Conservation (phyloP, 305 asterid species). For the Fraxinus nigra region DNA sequence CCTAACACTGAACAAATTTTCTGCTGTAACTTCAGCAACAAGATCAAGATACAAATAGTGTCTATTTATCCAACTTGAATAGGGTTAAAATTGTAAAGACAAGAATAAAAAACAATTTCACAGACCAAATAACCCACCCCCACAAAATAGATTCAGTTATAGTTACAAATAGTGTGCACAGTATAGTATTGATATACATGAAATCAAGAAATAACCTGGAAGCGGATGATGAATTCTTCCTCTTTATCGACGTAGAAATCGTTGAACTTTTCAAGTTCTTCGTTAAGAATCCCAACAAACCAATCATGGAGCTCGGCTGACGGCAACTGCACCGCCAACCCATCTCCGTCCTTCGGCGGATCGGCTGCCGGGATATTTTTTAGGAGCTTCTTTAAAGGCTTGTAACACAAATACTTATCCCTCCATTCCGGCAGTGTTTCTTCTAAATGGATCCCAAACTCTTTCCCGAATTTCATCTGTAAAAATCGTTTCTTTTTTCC, state of each 20-base stretch:
- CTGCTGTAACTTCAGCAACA: neutral
- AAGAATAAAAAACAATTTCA: neutral
- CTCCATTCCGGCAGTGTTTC: slow-evolving; percentile 97
- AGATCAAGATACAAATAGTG: neutral
- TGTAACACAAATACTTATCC: slow-evolving; percentile 82
- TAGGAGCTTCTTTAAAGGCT: slow-evolving; percentile 77
- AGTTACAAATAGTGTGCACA: neutral
- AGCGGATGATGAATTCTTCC: slow-evolving; percentile 82
- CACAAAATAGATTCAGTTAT: neutral
- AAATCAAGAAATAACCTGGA: slow-evolving; percentile 53
- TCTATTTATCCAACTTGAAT: neutral
- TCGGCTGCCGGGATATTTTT: slow-evolving; percentile 52
- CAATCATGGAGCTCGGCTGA: slow-evolving; percentile 57
- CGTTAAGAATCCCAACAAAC: slow-evolving; percentile 67
- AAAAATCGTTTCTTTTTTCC: neutral
- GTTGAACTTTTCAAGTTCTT: slow-evolving; percentile 88
- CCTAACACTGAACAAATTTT: neutral
- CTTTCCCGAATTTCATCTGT: slow-evolving; percentile 88
- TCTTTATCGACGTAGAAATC: slow-evolving; percentile 96
- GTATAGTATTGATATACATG: neutral
- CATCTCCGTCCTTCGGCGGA: slow-evolving; percentile 25
- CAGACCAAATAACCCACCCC: neutral
- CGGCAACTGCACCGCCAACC: slow-evolving; percentile 21
- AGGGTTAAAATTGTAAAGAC: neutral
- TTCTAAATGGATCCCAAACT: slow-evolving; percentile 70